These are phyloP conservation scores for Rhodocollybia butyracea DNA, from an alignment of 768 basidiomycete genomes.

Conservation along the genomic window DNA sequence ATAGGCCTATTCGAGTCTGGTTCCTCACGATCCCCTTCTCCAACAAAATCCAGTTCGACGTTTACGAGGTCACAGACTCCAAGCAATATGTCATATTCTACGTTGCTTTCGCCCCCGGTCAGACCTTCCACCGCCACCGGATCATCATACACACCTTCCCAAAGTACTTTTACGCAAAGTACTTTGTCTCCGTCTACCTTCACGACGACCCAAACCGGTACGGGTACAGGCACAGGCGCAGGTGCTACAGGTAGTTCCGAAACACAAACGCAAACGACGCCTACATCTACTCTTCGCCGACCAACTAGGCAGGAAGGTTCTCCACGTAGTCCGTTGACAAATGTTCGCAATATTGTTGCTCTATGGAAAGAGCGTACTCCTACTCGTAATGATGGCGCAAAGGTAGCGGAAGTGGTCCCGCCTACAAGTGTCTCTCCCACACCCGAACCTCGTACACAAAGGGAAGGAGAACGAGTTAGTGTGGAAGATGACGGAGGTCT, in stretches of 20 bases:
- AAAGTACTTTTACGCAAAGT: slow-evolving; percentile 10
- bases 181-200: slow-evolving; percentile 5
- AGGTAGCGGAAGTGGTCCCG: background rate
- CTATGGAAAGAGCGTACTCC: slow-evolving; percentile 79
- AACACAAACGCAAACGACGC: slow-evolving; percentile 27
- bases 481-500: slow-evolving; percentile 35
- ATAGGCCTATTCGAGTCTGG: slow-evolving; percentile 71
- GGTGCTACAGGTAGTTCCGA: slow-evolving; percentile 15
- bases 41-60: slow-evolving; percentile 40
- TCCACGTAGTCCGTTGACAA: slow-evolving; percentile 68
- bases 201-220: slow-evolving; percentile 27
- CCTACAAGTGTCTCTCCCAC: slow-evolving; percentile 8
- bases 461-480: background rate
- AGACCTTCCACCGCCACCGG: slow-evolving; percentile 31
- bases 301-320: slow-evolving; percentile 46
- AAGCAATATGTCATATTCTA: slow-evolving; percentile 16
- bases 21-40: slow-evolving; percentile 44
- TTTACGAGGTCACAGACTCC: slow-evolving; percentile 30
- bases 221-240: slow-evolving; percentile 38
- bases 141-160: slow-evolving; percentile 9
- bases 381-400: slow-evolving; percentile 19
- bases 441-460: background rate
- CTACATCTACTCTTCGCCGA: slow-evolving; percentile 55
- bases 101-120: slow-evolving; percentile 47
- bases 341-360: slow-evolving; percentile 75